A percentile compares a stretch with the other conserved stretches of the same genome.
Evolutionary conservation across 768 basidiomycete species (phyloP).

Genomic region (Lentinula detonsa): DNA sequence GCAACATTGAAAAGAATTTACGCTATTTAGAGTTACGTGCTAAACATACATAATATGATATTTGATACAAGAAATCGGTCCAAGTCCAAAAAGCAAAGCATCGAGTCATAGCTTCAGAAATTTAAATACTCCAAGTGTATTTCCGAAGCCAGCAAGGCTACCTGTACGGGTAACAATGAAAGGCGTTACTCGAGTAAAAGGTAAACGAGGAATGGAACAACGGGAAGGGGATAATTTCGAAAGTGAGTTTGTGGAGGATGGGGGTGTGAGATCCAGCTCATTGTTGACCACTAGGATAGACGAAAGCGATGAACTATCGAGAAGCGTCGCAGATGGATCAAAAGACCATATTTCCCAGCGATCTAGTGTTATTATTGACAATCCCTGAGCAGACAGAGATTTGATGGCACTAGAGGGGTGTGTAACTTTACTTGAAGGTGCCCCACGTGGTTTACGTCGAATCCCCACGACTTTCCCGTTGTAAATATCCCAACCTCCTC

Average conservation of each 20-base stretch:
- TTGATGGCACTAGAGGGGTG: not conserved
- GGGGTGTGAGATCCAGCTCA: slow-evolving; percentile 9
- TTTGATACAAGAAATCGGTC: not conserved
- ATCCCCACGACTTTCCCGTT: slow-evolving; percentile 60
- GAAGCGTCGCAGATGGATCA: slow-evolving; percentile 43
- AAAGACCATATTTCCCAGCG: slow-evolving; percentile 84
- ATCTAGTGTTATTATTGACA: slow-evolving; percentile 62
- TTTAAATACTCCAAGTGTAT: slow-evolving; percentile 61
- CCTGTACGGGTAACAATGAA: slow-evolving; percentile 43
- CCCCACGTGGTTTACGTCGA: slow-evolving; percentile 52
- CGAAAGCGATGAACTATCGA: slow-evolving; percentile 48
- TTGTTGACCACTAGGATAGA: slow-evolving; percentile 27
- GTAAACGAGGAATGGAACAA: slow-evolving; percentile 47
- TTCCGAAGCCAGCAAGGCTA: slow-evolving; percentile 71
- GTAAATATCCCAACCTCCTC: slow-evolving; percentile 72
- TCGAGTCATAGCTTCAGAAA: slow-evolving; percentile 16
- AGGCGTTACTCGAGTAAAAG: slow-evolving; percentile 75
- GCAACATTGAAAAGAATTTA: too few species aligned
- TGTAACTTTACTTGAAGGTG: slow-evolving; percentile 1
- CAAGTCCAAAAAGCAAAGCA: not conserved
- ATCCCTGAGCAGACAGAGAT: slow-evolving; percentile 27
- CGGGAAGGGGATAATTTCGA: slow-evolving; percentile 11
- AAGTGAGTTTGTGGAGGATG: slow-evolving; percentile 16
- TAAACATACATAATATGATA: not conserved
- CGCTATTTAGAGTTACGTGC: too few species aligned